Evolutionary conservation across 1,139 yeast species (phyloP).

Genomic region (Protomyces pachydermus): DNA sequence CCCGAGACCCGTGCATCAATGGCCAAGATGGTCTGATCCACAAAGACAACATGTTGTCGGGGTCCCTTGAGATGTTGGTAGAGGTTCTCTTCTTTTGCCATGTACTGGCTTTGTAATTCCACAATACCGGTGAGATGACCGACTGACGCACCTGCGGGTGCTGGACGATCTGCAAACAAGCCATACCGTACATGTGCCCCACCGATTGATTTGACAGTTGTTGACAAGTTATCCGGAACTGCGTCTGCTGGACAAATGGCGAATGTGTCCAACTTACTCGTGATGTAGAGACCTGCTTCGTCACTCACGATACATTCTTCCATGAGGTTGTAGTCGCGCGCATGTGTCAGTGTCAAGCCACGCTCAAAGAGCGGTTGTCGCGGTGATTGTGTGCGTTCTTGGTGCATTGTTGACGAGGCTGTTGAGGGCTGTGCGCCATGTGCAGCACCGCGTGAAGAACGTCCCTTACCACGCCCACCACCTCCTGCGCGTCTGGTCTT

Average conservation of each 20-base stretch:
- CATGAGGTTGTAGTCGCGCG: constrained; percentile 2
- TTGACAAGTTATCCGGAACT: not conserved
- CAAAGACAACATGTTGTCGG: constrained; percentile 66
- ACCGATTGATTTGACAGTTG: not conserved
- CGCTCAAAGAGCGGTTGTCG: not conserved
- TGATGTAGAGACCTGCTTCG: constrained; percentile 2
- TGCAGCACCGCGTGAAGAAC: constrained; percentile 3
- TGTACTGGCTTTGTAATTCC: constrained; percentile 58
- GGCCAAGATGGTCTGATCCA: constrained; percentile 52
- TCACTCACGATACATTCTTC: constrained; percentile 9
- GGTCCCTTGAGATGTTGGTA: constrained; percentile 78
- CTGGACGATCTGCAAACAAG: constrained; percentile 48
- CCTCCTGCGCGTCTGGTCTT: not conserved
- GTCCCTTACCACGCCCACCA: constrained; percentile 16
- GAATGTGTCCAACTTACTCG: not conserved
- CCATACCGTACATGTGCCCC: constrained; percentile 2
- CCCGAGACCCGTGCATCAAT: constrained; percentile 79
- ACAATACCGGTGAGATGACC: constrained; percentile 71
- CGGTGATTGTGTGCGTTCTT: not conserved
- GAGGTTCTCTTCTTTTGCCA: constrained; percentile 64
- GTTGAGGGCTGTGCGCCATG: not conserved
- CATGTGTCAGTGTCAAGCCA: not conserved
- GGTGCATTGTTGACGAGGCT: not conserved
- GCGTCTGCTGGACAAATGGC: constrained; percentile 8
- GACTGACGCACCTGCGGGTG: constrained; percentile 52